Evolutionary conservation across 2,329 filamentous ascomycete genomes (phyloP).

Genomic region (Fusarium sp.): DNA sequence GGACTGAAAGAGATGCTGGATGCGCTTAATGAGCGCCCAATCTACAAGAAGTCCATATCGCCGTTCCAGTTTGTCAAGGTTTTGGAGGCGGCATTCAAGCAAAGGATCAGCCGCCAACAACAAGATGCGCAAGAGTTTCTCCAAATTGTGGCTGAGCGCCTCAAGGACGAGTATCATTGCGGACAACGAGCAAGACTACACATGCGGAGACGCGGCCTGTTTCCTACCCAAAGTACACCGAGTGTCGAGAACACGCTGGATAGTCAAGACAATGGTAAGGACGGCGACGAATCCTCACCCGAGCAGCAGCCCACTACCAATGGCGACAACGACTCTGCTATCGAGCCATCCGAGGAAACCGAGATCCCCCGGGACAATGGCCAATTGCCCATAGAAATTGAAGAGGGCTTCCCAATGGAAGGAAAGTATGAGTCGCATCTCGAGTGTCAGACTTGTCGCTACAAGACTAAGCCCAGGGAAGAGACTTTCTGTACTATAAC

Average conservation of each 20-base stretch:
- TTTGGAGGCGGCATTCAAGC: slow-evolving; percentile 86
- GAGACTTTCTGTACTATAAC: slow-evolving; percentile 94
- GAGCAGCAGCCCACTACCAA: slow-evolving; percentile 24
- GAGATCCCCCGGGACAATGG: slow-evolving; percentile 34
- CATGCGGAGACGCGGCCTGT: slow-evolving; percentile 53
- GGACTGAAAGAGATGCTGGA: slow-evolving; percentile 94
- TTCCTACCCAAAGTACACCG: slow-evolving; percentile 16
- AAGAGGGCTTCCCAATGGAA: slow-evolving; percentile 89
- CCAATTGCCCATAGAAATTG: slow-evolving; percentile 55
- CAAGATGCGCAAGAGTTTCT: slow-evolving; percentile 98
- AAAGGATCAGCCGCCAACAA: slow-evolving; percentile 91
- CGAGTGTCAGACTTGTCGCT: slow-evolving; percentile 89
- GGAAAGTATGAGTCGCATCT: slow-evolving; percentile 94
- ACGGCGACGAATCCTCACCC: slow-evolving; percentile 5
- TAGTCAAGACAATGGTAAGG: slow-evolving; percentile 34
- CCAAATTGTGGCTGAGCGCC: slow-evolving; percentile 89
- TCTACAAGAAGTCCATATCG: slow-evolving; percentile 93
- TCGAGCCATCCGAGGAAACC: slow-evolving; percentile 38
- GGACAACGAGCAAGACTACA: slow-evolving; percentile 77
- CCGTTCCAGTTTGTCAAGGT: slow-evolving; percentile 85
- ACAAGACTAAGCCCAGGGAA: slow-evolving; percentile 84
- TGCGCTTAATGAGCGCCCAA: slow-evolving; percentile 89
- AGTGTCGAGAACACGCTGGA: slow-evolving; percentile 31
- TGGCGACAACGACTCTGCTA: slow-evolving; percentile 31
- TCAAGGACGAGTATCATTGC: slow-evolving; percentile 94